Conservation (phyloP, 2,329 filamentous ascomycete species). For the Clonostachys rosea region DNA sequence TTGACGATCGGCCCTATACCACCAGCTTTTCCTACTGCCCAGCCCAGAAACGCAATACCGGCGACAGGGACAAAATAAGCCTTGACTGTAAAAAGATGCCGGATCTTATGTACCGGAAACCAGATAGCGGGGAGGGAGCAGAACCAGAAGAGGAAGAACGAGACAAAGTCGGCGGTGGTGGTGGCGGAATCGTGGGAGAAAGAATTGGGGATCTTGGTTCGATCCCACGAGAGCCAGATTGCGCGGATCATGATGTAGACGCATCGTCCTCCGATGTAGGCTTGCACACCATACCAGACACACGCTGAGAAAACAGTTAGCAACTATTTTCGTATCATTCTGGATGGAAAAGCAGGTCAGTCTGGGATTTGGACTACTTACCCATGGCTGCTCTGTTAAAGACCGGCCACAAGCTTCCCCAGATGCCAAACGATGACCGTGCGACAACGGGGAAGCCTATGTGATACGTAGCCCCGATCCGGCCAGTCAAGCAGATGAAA, state of each 20-base stretch:
- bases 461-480: slow-evolving; percentile 83
- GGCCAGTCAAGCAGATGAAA: slow-evolving; percentile 75
- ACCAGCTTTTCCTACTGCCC: slow-evolving; percentile 76
- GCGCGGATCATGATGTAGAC: slow-evolving; percentile 84
- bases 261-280: slow-evolving; percentile 80
- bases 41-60: slow-evolving; percentile 83
- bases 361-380: slow-evolving; percentile 7
- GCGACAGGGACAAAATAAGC: slow-evolving; percentile 77
- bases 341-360: neutral
- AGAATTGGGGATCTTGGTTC: slow-evolving; percentile 56
- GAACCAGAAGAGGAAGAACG: slow-evolving; percentile 86
- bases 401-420: slow-evolving; percentile 84
- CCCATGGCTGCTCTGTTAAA: slow-evolving; percentile 83
- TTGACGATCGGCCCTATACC: slow-evolving; percentile 80
- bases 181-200: slow-evolving; percentile 64
- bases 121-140: slow-evolving; percentile 77
- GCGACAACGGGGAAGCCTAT: slow-evolving; percentile 82
- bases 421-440: slow-evolving; percentile 79
- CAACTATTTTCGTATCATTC: neutral
- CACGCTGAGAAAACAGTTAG: slow-evolving; percentile 42
- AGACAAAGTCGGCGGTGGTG: slow-evolving; percentile 68
- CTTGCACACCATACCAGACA: slow-evolving; percentile 83
- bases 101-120: slow-evolving; percentile 84
- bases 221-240: slow-evolving; percentile 70
- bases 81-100: slow-evolving; percentile 89